Conservation (phyloP, 345 rosid species). For the Bretschneidera sinensis region DNA sequence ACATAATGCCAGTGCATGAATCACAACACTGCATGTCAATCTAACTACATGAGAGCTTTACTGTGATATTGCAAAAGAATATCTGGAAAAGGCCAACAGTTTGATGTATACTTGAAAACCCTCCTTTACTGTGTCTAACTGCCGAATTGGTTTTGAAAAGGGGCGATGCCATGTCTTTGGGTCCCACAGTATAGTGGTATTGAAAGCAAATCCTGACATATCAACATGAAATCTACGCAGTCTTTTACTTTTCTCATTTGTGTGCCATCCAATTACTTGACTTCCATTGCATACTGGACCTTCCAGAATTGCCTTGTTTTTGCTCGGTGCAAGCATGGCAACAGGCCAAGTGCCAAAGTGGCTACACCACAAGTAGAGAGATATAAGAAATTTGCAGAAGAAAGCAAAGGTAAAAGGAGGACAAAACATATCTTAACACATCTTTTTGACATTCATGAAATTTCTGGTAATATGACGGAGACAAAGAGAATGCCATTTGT, state of each 20-base stretch:
- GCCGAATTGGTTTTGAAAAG: slow-evolving; percentile 47
- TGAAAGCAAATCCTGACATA: slow-evolving; percentile 97
- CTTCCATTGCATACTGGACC: slow-evolving; percentile 87
- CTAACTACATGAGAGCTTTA: not conserved
- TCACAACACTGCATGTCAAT: not conserved
- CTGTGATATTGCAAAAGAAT: not conserved
- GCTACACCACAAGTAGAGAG: slow-evolving; percentile 29
- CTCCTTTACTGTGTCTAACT: slow-evolving; percentile 76
- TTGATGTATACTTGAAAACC: slow-evolving; percentile 74
- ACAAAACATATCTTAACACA: not conserved
- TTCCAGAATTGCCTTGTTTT: slow-evolving; percentile 81
- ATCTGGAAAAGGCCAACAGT: slow-evolving; percentile 5
- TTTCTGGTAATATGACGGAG: not conserved
- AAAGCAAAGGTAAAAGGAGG: not conserved
- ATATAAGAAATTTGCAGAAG: slow-evolving; percentile 14
- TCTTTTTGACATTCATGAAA: not conserved
- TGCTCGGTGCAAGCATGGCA: slow-evolving; percentile 85
- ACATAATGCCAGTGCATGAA: not conserved
- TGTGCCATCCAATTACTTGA: slow-evolving; percentile 89
- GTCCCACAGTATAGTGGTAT: slow-evolving; percentile 92
- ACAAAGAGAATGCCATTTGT: slow-evolving; percentile 1
- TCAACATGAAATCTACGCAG: slow-evolving; percentile 88
- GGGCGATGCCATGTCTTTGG: slow-evolving; percentile 71
- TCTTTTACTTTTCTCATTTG: slow-evolving; percentile 86
- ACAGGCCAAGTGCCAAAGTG: slow-evolving; percentile 97